These are phyloP conservation scores for Dictyostelium citrinum DNA, from an alignment of 78 protist species.

Conservation along the genomic window DNA sequence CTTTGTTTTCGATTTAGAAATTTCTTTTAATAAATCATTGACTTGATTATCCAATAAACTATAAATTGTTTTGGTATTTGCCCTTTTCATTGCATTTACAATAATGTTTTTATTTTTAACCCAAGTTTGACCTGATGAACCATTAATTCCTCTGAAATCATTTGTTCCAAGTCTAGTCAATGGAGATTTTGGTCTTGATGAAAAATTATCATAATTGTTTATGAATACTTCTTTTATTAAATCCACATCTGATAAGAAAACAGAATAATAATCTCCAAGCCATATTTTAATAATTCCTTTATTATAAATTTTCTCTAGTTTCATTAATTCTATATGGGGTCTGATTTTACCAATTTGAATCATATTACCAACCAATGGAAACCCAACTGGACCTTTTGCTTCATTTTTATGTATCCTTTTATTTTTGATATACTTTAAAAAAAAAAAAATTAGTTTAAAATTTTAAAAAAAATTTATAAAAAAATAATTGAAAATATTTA, in stretches of 20 bases:
- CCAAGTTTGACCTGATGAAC: background rate
- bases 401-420: background rate
- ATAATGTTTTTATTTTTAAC: background rate
- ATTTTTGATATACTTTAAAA: background rate
- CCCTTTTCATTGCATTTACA: background rate
- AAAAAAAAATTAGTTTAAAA: background rate
- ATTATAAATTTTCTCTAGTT: background rate
- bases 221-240: background rate
- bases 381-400: background rate
- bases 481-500: background rate
- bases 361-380: slow-evolving; percentile 10
- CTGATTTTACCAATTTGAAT: background rate
- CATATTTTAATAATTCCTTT: background rate
- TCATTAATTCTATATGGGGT: background rate
- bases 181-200: slow-evolving; percentile 7
- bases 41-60: slow-evolving; percentile 3
- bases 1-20: background rate
- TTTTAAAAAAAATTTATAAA: background rate
- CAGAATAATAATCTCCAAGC: slow-evolving; percentile 26
- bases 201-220: background rate
- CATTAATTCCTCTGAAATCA: background rate
- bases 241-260: background rate
- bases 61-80: background rate
- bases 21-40: background rate
- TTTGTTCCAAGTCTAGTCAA: background rate